phyloP scores from a whole-genome alignment of 2,329 filamentous ascomycete genomes.

The Pseudogymnoascus sp. region DNA sequence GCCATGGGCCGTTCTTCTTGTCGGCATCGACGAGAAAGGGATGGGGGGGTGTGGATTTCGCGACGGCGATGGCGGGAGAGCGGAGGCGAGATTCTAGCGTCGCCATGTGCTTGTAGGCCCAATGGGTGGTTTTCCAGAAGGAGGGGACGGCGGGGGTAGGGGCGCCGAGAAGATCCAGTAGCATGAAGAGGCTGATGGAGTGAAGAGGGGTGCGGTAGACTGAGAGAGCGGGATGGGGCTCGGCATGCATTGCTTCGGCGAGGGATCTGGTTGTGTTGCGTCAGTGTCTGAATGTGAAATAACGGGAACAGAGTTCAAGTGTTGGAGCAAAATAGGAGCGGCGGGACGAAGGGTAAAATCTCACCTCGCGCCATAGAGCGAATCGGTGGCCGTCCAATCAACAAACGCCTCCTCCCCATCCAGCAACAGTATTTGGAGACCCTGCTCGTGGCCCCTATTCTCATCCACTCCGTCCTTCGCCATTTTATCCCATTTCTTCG shows the following conservation, averaged over 20 bases:
- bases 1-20: constrained; percentile 44
- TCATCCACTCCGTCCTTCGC: constrained; percentile 43
- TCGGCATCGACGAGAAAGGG: constrained; percentile 58
- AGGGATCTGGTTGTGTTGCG: constrained; percentile 46
- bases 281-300: not conserved
- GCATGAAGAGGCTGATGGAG: constrained; percentile 77
- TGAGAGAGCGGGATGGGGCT: constrained; percentile 61
- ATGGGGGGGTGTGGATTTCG: constrained; percentile 37
- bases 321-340: not conserved
- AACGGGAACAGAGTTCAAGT: not conserved
- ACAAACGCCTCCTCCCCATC: constrained; percentile 93
- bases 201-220: constrained; percentile 65
- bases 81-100: constrained; percentile 66
- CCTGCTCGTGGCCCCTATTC: constrained; percentile 34
- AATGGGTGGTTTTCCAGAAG: constrained; percentile 84
- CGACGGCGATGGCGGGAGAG: constrained; percentile 55
- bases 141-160: constrained; percentile 64
- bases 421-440: constrained; percentile 79
- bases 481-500: constrained; percentile 72
- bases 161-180: constrained; percentile 81
- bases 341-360: constrained; percentile 17
- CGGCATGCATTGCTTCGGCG: constrained; percentile 70
- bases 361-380: constrained; percentile 77
- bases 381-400: constrained; percentile 71
- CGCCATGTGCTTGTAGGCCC: constrained; percentile 78